These are phyloP conservation scores for Cordyceps militaris DNA, from an alignment of 2,329 filamentous ascomycete genomes.

Conservation along the genomic window DNA sequence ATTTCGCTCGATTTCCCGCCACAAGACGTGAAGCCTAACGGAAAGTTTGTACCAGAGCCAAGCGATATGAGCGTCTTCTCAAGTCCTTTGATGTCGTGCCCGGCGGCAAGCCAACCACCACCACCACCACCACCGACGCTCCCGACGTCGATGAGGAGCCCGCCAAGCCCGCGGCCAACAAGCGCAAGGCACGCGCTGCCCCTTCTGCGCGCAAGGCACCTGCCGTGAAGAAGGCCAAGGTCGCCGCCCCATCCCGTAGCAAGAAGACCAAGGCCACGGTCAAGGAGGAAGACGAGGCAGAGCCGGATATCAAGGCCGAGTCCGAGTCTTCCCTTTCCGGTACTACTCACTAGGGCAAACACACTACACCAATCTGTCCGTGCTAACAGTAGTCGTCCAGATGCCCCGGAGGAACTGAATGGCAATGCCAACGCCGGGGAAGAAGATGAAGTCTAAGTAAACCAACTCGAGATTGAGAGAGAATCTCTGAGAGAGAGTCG, in stretches of 20 bases:
- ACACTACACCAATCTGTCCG: not conserved
- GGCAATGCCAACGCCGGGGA: not conserved
- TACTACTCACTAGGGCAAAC: slow-evolving; percentile 11
- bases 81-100: slow-evolving; percentile 45
- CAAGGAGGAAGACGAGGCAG: slow-evolving; percentile 14
- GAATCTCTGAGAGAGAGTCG: too few species aligned
- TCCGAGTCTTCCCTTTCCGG: slow-evolving; percentile 22
- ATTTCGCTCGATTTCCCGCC: not conserved
- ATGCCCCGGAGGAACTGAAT: not conserved
- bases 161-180: not conserved
- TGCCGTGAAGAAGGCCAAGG: slow-evolving; percentile 22
- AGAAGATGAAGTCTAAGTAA: not conserved
- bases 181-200: slow-evolving; percentile 12
- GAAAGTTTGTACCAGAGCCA: slow-evolving; percentile 35
- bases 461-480: too few species aligned
- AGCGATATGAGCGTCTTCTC: slow-evolving; percentile 61
- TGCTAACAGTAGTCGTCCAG: not conserved
- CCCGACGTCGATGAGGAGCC: slow-evolving; percentile 6
- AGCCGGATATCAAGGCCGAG: slow-evolving; percentile 17
- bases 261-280: slow-evolving; percentile 15
- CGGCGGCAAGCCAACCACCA: slow-evolving; percentile 11
- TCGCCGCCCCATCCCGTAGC: slow-evolving; percentile 16
- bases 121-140: slow-evolving; percentile 9
- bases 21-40: not conserved
- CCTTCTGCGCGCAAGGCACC: slow-evolving; percentile 16